Evolutionary conservation across 2,329 filamentous ascomycete species (phyloP), one percentile per base, ranked within the genome.

Genomic region (Pseudogymnoascus sp.): DNA sequence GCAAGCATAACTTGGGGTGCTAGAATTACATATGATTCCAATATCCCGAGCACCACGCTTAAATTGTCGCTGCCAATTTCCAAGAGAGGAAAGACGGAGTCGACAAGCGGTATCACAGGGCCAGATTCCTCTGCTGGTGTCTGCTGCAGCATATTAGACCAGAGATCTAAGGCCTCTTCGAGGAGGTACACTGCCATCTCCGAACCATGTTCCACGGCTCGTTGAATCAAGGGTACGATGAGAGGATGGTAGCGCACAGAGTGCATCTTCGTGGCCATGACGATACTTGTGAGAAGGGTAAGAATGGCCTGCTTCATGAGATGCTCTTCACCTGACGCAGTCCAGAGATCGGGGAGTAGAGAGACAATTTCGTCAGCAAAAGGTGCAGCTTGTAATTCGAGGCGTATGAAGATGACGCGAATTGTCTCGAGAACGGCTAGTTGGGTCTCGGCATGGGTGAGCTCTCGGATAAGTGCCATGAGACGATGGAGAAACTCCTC

Each of bases 241-340:
- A 92, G 80, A 14, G 81, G 75, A 66, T 97, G 91, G 68, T 95
- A 96, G 16, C 86, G 82, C 65, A 87, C 82, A 4, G 91, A 94
- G 8, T 88, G 83, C 11, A 84, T 81, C 64, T 89, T 91, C 84
- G 97, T 90, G 1, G 92, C 89, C 71, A 86, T 86, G n/a, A 96
- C 90, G 12, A 99, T 80, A 2, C 91, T 88, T 1, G 90, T 82
- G 60, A 97, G 85, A 39, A 97, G 88, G 2, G 89, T 90, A 63
- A 97, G 82, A 60, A 97, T 92, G 1, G 91, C 87, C 75, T 97
- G 92, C 75, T 97, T 97, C 80, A 97, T 89, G 74, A 97, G 84
- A 70, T 94, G 90, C 64, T 96, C 89, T 2, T 78, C 75, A 0
- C 88, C 91, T 2, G 90, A 91, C 60, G 87, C 84, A 64, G 90